Evolutionary conservation across 2,329 filamentous ascomycete genomes (phyloP).

Genomic region (Exophiala lecanii-corni): DNA sequence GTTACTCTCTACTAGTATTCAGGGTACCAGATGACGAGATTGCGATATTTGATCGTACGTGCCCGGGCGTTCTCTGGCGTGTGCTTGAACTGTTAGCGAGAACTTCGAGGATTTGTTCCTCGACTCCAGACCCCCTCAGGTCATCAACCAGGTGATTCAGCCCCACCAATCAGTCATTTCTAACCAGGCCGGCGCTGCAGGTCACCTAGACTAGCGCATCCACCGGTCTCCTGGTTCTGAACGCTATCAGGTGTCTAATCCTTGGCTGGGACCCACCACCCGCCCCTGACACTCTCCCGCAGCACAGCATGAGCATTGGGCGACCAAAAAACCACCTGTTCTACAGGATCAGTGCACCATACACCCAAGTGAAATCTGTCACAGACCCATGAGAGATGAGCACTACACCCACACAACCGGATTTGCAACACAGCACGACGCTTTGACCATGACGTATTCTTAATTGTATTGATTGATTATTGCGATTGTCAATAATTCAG

Average conservation of each 20-base stretch:
- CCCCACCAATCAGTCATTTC: not conserved
- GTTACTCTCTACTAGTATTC: no score
- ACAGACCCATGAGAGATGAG: no score
- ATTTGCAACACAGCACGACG: not conserved
- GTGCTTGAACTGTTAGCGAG: not conserved
- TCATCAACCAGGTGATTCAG: not conserved
- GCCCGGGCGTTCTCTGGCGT: not conserved
- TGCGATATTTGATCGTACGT: conserved; percentile 2
- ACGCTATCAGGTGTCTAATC: not conserved
- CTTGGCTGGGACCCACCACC: conserved; percentile 2
- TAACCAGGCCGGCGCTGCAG: not conserved
- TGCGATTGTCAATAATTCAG: not conserved
- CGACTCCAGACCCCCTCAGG: not conserved
- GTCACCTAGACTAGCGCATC: not conserved
- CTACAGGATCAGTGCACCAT: no score
- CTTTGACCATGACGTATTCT: not conserved
- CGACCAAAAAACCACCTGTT: no score
- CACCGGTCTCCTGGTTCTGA: not conserved
- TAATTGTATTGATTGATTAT: not conserved
- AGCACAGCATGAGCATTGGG: not conserved
- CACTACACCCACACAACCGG: no score
- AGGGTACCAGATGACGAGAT: conserved; percentile 1
- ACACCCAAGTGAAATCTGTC: no score
- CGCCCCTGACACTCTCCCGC: conserved; percentile 2
- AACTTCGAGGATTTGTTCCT: not conserved